These are phyloP conservation scores for Ganoderma lucidum DNA, from an alignment of 1,284 basidiomycete species.

Conservation along the genomic window DNA sequence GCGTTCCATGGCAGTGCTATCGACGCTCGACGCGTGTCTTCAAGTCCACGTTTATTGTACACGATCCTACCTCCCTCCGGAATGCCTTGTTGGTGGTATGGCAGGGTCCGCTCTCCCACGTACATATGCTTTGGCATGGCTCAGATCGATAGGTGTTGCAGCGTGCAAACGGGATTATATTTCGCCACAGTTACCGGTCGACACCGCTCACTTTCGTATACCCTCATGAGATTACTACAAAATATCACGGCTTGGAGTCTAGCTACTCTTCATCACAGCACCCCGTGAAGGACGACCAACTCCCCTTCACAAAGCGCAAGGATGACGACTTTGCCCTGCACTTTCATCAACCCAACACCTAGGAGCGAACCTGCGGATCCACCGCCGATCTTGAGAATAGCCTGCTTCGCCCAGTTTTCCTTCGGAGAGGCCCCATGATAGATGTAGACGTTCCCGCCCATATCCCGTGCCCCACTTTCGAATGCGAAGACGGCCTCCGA, in stretches of 20 bases:
- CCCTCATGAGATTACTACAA: background rate
- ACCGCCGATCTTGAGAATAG: conserved; percentile 77
- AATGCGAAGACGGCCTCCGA: conserved; percentile 75
- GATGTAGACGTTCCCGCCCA: conserved; percentile 84
- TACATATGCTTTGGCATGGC: background rate
- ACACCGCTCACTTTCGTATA: background rate
- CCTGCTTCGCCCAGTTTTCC: conserved; percentile 76
- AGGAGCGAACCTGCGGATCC: conserved; percentile 76
- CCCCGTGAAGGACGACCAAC: conserved; percentile 67
- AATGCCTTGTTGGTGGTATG: background rate
- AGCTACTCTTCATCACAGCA: conserved; percentile 42
- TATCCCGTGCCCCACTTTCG: conserved; percentile 72
- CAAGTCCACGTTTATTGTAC: background rate
- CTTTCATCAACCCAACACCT: conserved; percentile 70
- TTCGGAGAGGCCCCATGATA: conserved; percentile 66
- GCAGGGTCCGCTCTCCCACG: background rate
- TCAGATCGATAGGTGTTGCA: background rate
- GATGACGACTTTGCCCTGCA: conserved; percentile 51
- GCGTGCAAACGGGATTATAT: background rate
- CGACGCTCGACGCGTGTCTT: background rate
- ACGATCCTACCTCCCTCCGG: background rate
- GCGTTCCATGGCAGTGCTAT: conserved; percentile 6
- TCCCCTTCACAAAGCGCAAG: conserved; percentile 83
- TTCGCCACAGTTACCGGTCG: background rate
- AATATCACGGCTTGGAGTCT: background rate